Evolutionary conservation across 495 filamentous ascomycete genomes (phyloP).

Genomic region (Talaromyces trachyspermus): DNA sequence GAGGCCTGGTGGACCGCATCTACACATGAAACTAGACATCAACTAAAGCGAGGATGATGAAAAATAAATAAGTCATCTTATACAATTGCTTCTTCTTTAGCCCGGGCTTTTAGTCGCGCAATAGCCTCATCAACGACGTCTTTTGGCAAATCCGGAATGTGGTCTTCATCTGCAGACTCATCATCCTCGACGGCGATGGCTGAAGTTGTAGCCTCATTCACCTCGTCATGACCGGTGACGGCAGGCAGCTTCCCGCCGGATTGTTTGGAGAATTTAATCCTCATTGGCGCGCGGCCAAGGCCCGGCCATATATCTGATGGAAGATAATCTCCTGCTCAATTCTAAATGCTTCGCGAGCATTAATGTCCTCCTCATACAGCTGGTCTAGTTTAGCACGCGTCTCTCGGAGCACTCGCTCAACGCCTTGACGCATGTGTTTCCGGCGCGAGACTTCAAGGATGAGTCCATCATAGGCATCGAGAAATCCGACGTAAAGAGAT

Average conservation of each 20-base stretch:
- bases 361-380: slow-evolving; percentile 65
- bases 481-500: slow-evolving; percentile 75
- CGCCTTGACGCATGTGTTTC: slow-evolving; percentile 58
- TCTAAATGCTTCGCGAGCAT: slow-evolving; percentile 70
- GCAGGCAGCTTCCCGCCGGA: slow-evolving; percentile 26
- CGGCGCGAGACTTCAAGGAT: slow-evolving; percentile 75
- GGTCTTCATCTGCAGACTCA: slow-evolving; percentile 20
- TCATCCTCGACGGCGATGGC: slow-evolving; percentile 2
- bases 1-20: no score
- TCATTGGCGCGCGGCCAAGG: slow-evolving; percentile 50
- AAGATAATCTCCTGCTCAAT: slow-evolving; percentile 73
- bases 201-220: neutral
- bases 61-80: neutral
- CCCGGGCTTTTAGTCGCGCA: slow-evolving; percentile 27
- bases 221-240: neutral
- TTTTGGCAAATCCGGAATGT: slow-evolving; percentile 48
- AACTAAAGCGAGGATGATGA: no score
- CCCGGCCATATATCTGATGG: slow-evolving; percentile 88
- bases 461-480: slow-evolving; percentile 74
- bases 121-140: slow-evolving; percentile 49
- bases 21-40: no score
- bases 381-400: slow-evolving; percentile 68
- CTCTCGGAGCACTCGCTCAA: slow-evolving; percentile 65
- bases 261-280: slow-evolving; percentile 45
- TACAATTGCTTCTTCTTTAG: slow-evolving; percentile 6